Conservation (phyloP, 176 grass and related monocot species). For the Lolium rigidum region DNA sequence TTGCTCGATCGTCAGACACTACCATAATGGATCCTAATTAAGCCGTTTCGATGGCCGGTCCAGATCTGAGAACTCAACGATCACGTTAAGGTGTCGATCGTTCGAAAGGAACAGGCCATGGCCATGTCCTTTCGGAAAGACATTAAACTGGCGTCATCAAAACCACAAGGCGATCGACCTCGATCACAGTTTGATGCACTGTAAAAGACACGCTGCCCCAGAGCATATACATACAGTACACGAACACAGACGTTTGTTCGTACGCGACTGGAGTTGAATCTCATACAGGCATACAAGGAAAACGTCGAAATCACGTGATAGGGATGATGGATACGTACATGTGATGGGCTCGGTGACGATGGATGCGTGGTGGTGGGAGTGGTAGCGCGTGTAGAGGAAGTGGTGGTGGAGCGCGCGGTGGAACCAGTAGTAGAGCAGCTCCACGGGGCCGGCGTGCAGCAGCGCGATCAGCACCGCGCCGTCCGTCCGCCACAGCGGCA, state of each 20-base stretch:
- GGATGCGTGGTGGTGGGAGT: conserved; percentile 68
- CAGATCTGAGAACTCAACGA: background rate
- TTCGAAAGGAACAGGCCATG: background rate
- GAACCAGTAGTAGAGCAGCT: conserved; percentile 82
- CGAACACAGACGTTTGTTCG: background rate
- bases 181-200: too few species aligned
- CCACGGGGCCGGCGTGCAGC: conserved; percentile 56
- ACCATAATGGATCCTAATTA: too few species aligned
- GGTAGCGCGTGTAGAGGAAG: conserved; percentile 70
- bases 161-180: too few species aligned
- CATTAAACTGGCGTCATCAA: background rate
- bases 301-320: background rate
- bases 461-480: conserved; percentile 43
- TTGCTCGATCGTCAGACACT: too few species aligned
- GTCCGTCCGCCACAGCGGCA: conserved; percentile 60
- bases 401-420: conserved; percentile 80
- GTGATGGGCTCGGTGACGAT: conserved; percentile 79
- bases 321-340: conserved; percentile 22
- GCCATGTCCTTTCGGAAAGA: background rate
- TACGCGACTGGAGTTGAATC: background rate
- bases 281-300: background rate
- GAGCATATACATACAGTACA: background rate
- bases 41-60: background rate
- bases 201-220: background rate
- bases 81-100: background rate